Evolutionary conservation across 2,329 filamentous ascomycete genomes (phyloP).

Genomic region (Xylaria polymorpha): DNA sequence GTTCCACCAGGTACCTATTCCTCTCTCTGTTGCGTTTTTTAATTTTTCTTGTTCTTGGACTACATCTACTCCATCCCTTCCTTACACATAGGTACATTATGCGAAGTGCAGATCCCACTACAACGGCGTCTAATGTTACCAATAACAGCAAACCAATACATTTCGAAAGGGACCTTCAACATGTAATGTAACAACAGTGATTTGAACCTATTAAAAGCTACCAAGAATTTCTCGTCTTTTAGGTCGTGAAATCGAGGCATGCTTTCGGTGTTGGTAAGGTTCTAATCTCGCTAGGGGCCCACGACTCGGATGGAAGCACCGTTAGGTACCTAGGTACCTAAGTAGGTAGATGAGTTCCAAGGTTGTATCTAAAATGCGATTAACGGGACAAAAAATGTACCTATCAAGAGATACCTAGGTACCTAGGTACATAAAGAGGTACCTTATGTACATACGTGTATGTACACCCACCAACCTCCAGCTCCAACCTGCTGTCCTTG

Average conservation of each 20-base stretch:
- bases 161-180: constrained; percentile 10
- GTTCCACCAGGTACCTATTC: constrained; percentile 17
- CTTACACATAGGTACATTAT: constrained; percentile 19
- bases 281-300: too few species aligned
- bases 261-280: too few species aligned
- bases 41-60: constrained; percentile 7
- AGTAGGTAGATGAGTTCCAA: too few species aligned
- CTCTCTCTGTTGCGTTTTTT: background rate
- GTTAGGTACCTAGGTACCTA: too few species aligned
- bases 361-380: too few species aligned
- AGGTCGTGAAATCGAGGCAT: background rate
- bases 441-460: background rate
- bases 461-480: too few species aligned
- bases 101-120: constrained; percentile 30
- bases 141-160: constrained; percentile 20
- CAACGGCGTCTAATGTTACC: constrained; percentile 26
- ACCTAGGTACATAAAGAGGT: background rate
- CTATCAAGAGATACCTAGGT: background rate
- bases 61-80: constrained; percentile 22
- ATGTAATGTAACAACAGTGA: constrained; percentile 12
- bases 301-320: background rate
- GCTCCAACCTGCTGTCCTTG: too few species aligned
- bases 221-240: background rate
- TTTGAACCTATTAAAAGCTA: background rate
- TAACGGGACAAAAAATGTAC: background rate